Conservation (phyloP, 2,329 filamentous ascomycete species). For the Neonectria punicea region DNA sequence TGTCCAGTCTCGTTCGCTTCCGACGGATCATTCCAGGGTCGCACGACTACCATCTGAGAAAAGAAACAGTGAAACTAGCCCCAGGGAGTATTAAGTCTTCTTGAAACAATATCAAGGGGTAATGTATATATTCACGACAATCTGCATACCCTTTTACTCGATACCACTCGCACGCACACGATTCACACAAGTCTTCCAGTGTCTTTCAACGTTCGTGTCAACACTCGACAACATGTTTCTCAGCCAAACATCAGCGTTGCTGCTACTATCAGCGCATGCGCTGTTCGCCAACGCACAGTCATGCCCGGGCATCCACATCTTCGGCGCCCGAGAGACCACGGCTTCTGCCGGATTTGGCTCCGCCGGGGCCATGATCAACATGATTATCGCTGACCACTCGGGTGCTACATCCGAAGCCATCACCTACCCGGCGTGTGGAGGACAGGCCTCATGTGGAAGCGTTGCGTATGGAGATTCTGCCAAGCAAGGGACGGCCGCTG, state of each 20-base stretch:
- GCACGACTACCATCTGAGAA: neutral
- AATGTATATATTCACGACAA: neutral
- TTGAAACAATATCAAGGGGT: neutral
- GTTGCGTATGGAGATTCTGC: slow-evolving; percentile 69
- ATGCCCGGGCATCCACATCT: slow-evolving; percentile 57
- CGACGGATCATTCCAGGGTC: neutral
- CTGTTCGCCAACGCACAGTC: slow-evolving; percentile 29
- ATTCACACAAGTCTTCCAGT: too few relatives aligned
- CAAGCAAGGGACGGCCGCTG: slow-evolving; percentile 65
- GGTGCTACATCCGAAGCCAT: slow-evolving; percentile 26
- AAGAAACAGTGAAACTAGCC: neutral
- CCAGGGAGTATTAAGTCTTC: neutral
- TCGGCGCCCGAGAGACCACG: slow-evolving; percentile 60
- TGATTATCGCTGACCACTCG: slow-evolving; percentile 46
- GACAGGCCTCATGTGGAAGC: slow-evolving; percentile 66
- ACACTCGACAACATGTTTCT: neutral
- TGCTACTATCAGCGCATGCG: slow-evolving; percentile 22
- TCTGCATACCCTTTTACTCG: neutral
- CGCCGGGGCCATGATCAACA: slow-evolving; percentile 60
- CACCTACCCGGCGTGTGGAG: slow-evolving; percentile 66
- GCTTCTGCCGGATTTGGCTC: slow-evolving; percentile 64
- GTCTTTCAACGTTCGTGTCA: neutral
- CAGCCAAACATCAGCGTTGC: neutral
- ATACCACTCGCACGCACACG: neutral
- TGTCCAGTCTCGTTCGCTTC: neutral